Percentiles rank a stretch among this genome's conserved stretches.
phyloP scores from a whole-genome alignment of 2,329 filamentous ascomycete genomes.

The Curvularia spicifera region DNA sequence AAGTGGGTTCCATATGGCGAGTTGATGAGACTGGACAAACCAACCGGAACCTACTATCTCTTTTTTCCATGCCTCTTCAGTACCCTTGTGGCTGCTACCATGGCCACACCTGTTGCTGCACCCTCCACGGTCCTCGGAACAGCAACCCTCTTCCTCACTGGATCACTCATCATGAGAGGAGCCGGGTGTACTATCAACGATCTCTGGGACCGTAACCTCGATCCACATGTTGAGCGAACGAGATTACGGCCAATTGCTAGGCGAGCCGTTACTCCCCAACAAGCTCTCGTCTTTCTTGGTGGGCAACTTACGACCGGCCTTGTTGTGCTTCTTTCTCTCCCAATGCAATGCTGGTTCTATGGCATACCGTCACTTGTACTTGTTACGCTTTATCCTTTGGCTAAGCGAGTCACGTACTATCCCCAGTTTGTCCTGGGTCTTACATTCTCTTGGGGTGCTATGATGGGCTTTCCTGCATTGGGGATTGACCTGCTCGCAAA shows the following conservation, averaged over 20 bases:
- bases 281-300: conserved; percentile 77
- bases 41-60: conserved; percentile 81
- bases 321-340: conserved; percentile 77
- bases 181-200: conserved; percentile 91
- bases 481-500: conserved; percentile 76
- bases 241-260: conserved; percentile 81
- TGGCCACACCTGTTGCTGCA: conserved; percentile 66
- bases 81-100: conserved; percentile 77
- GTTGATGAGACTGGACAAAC: conserved; percentile 80
- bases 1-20: conserved; percentile 82
- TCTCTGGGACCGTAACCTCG: conserved; percentile 86
- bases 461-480: conserved; percentile 85
- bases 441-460: conserved; percentile 87
- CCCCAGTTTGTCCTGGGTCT: conserved; percentile 83
- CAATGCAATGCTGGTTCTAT: conserved; percentile 75
- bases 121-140: conserved; percentile 69
- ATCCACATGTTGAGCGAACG: conserved; percentile 78
- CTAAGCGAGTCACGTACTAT: conserved; percentile 86
- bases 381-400: conserved; percentile 78
- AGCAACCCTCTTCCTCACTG: conserved; percentile 71
- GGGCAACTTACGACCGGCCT: conserved; percentile 76
- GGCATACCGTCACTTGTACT: conserved; percentile 76
- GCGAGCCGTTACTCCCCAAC: conserved; percentile 73
- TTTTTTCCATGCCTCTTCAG: conserved; percentile 87
- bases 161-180: conserved; percentile 83